A percentile compares a stretch with the other conserved stretches of the same genome.
phyloP scores from a whole-genome alignment of 176 grass and related monocot genomes.

The Rhynchospora breviuscula region DNA sequence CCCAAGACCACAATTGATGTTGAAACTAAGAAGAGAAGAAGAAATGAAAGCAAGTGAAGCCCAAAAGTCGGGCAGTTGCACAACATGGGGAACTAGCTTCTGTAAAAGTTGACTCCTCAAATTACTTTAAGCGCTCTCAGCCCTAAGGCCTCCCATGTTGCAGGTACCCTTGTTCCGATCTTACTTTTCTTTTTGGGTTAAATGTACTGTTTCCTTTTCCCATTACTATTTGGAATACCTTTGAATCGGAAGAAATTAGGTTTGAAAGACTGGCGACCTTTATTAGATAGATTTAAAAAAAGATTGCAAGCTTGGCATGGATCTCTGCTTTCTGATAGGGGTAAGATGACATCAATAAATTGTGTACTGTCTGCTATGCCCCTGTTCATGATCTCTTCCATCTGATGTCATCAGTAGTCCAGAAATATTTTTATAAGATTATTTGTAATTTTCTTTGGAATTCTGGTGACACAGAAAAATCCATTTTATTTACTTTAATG shows the following conservation, averaged over 20 bases:
- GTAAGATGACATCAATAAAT: no score
- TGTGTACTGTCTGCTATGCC: no score
- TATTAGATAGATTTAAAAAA: neutral
- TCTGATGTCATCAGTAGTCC: no score
- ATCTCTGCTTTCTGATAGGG: no score
- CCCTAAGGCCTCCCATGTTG: slow-evolving; percentile 81
- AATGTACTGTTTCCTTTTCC: slow-evolving; percentile 16
- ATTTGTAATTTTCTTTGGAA: no score
- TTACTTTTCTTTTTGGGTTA: slow-evolving; percentile 7
- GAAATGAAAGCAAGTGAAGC: slow-evolving; percentile 96
- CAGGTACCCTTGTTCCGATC: slow-evolving; percentile 45
- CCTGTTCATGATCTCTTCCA: no score
- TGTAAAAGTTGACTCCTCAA: slow-evolving; percentile 65
- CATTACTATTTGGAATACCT: neutral
- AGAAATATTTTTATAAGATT: no score
- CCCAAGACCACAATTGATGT: slow-evolving; percentile 46
- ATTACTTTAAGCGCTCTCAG: slow-evolving; percentile 47
- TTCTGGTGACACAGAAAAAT: no score
- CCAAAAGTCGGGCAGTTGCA: slow-evolving; percentile 49
- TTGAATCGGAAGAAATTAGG: neutral
- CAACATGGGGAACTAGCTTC: slow-evolving; percentile 91
- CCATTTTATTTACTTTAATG: no score
- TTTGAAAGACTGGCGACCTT: neutral
- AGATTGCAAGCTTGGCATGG: neutral
- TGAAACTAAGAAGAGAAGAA: slow-evolving; percentile 85